Percentiles rank a stretch among this genome's conserved stretches.
Conservation (phyloP, 2,329 filamentous ascomycete species). For the Hypoxylon sp. region DNA sequence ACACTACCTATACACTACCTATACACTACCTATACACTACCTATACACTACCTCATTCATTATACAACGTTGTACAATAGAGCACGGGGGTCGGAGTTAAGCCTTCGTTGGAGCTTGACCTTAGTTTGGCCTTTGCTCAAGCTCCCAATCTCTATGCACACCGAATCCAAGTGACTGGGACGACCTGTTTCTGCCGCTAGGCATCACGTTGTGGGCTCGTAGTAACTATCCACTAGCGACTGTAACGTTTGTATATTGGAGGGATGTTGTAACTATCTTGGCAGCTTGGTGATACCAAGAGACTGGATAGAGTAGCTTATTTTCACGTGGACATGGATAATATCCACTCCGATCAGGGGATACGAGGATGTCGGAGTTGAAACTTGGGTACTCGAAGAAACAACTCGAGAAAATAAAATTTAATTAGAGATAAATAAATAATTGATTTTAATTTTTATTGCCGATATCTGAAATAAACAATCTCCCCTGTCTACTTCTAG, state of each 20-base stretch:
- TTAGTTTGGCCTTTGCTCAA: neutral
- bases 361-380: neutral
- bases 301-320: conserved; percentile 9
- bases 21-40: neutral
- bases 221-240: conserved; percentile 13
- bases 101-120: neutral
- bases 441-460: conserved; percentile 14
- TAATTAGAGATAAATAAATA: neutral
- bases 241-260: conserved; percentile 8
- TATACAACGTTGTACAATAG: neutral
- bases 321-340: conserved; percentile 31
- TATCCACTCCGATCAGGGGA: conserved; percentile 5
- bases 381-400: neutral
- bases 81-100: neutral
- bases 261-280: conserved; percentile 25
- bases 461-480: neutral
- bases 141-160: neutral
- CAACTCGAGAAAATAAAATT: conserved; percentile 31
- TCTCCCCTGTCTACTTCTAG: neutral
- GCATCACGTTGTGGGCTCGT: conserved; percentile 19
- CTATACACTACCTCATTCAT: neutral
- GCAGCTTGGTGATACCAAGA: conserved; percentile 20
- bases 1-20: neutral
- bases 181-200: neutral
- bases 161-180: conserved; percentile 19